Evolutionary conservation across 2,329 filamentous ascomycete species (phyloP).

Genomic region (Colletotrichum musicola): DNA sequence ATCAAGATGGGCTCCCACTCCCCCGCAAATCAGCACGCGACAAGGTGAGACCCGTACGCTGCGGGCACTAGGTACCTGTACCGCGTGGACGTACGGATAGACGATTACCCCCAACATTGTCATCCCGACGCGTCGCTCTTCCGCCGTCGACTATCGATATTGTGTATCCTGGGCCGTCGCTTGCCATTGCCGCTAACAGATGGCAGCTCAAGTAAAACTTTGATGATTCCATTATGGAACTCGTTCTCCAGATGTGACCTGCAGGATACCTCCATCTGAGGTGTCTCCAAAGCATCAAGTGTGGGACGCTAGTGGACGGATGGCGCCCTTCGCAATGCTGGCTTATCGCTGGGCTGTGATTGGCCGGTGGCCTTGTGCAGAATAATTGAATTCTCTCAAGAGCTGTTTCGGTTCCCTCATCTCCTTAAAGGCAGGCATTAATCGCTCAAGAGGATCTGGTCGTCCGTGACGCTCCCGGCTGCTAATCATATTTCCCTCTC

Average conservation of each 20-base stretch:
- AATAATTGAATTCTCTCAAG: slow-evolving; percentile 50
- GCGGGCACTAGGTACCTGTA: slow-evolving; percentile 14
- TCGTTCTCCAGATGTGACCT: slow-evolving; percentile 38
- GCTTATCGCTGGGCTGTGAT: slow-evolving; percentile 49
- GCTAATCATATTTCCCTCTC: slow-evolving; percentile 35
- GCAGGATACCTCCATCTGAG: slow-evolving; percentile 37
- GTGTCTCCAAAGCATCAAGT: slow-evolving; percentile 37
- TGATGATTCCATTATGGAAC: slow-evolving; percentile 42
- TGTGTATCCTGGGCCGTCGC: slow-evolving; percentile 30
- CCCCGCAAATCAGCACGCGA: slow-evolving; percentile 32
- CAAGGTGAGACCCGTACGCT: slow-evolving; percentile 23
- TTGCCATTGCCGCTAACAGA: slow-evolving; percentile 34
- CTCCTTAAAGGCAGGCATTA: slow-evolving; percentile 38
- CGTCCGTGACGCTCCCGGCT: slow-evolving; percentile 14
- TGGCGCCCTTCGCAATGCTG: slow-evolving; percentile 38
- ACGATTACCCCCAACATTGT: slow-evolving; percentile 33
- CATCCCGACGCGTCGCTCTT: slow-evolving; percentile 19
- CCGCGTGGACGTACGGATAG: slow-evolving; percentile 9
- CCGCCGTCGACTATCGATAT: slow-evolving; percentile 16
- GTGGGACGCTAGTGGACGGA: slow-evolving; percentile 38
- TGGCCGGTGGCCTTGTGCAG: slow-evolving; percentile 46
- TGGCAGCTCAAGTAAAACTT: slow-evolving; percentile 37
- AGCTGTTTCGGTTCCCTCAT: slow-evolving; percentile 28
- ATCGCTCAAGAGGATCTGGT: slow-evolving; percentile 35
- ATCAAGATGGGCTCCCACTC: slow-evolving; percentile 25